phyloP scores from a whole-genome alignment of 768 basidiomycete genomes.

The Collybiopsis luxurians region DNA sequence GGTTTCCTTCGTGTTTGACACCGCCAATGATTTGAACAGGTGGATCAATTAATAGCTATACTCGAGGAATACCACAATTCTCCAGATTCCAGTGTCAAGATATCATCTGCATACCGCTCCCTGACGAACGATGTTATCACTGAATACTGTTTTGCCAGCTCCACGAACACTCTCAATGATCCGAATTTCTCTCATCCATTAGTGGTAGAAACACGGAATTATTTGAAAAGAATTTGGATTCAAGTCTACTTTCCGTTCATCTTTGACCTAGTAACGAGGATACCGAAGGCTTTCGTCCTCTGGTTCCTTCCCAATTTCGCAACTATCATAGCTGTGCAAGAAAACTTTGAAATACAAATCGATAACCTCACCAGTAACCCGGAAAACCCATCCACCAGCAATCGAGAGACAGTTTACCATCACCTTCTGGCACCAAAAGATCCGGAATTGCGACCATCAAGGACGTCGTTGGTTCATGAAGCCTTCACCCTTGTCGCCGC shows the following conservation, averaged over 20 bases:
- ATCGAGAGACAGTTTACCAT: conserved; percentile 7
- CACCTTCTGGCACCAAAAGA: conserved; percentile 5
- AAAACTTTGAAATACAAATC: background rate
- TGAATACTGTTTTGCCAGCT: too few relatives aligned
- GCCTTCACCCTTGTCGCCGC: background rate
- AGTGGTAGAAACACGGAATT: background rate
- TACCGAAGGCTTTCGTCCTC: background rate
- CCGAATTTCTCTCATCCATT: conserved; percentile 8
- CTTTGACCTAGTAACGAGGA: background rate
- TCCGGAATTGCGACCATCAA: background rate
- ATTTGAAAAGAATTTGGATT: background rate
- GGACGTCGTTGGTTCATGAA: conserved; percentile 1
- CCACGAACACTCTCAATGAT: too few relatives aligned
- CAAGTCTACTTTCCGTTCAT: conserved; percentile 1
- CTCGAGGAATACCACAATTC: too few relatives aligned
- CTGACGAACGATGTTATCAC: too few relatives aligned
- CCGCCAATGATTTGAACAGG: too few relatives aligned
- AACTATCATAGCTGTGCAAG: background rate
- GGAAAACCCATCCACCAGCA: background rate
- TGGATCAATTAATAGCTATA: too few relatives aligned
- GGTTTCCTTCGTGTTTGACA: too few relatives aligned
- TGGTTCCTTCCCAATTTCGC: background rate
- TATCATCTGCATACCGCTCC: too few relatives aligned
- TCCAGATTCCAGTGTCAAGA: too few relatives aligned
- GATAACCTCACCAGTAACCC: background rate